phyloP scores from a whole-genome alignment of 1,284 basidiomycete species.

The Pyrrhoderma lamaoense region DNA sequence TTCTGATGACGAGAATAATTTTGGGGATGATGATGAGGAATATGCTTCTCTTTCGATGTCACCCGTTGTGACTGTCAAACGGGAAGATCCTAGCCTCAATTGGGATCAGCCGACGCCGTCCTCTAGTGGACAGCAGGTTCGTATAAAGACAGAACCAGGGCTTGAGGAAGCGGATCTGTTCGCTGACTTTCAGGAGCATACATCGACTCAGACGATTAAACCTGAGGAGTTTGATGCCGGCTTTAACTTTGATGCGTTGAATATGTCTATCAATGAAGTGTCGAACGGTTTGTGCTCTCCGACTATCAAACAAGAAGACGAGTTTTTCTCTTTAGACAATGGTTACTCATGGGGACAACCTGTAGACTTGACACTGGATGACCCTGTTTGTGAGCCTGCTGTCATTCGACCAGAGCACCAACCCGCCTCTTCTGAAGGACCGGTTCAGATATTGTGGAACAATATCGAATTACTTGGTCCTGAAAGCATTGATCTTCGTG shows the following conservation, averaged over 20 bases:
- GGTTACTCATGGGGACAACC: conserved; percentile 11
- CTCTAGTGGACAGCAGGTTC: conserved; percentile 23
- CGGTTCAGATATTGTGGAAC: conserved; percentile 31
- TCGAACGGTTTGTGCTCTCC: conserved; percentile 13
- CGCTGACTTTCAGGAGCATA: conserved; percentile 36
- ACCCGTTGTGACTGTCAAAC: neutral
- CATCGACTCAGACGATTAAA: conserved; percentile 30
- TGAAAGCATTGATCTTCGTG: conserved; percentile 37
- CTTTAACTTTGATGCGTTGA: conserved; percentile 19
- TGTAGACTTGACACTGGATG: conserved; percentile 10
- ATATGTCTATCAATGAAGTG: conserved; percentile 22
- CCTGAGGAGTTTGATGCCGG: conserved; percentile 35
- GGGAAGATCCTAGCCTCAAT: neutral
- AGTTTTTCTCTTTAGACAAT: neutral
- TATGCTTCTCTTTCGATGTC: conserved; percentile 24
- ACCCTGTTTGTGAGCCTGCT: neutral
- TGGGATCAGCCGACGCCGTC: conserved; percentile 15
- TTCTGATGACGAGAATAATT: conserved; percentile 45
- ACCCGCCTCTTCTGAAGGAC: neutral
- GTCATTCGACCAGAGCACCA: neutral
- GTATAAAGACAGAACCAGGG: conserved; percentile 49
- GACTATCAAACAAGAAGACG: conserved; percentile 13
- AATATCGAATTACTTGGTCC: conserved; percentile 44
- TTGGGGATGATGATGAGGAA: conserved; percentile 23
- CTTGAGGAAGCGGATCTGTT: conserved; percentile 36